phyloP scores from a whole-genome alignment of 345 rosid species.

The Barbarea vulgaris region DNA sequence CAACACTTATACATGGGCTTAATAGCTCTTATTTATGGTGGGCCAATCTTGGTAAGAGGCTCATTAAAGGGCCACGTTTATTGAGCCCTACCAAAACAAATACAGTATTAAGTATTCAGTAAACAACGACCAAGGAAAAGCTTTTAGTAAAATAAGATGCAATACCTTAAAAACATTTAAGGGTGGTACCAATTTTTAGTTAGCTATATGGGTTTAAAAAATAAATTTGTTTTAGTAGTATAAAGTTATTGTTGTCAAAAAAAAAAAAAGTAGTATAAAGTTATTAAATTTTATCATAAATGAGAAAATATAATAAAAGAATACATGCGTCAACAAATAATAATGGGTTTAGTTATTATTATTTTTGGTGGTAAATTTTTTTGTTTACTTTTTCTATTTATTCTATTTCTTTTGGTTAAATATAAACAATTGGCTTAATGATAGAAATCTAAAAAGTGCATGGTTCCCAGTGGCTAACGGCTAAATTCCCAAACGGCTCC shows the following conservation, averaged over 20 bases:
- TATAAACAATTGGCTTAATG: neutral
- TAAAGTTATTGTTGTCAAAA: too few species aligned
- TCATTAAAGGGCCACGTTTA: neutral
- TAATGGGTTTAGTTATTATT: too few species aligned
- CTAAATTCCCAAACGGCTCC: constrained; percentile 33
- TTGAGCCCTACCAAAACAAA: neutral
- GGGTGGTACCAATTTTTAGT: neutral
- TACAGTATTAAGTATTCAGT: neutral
- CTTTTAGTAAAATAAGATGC: neutral
- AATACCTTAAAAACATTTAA: too few species aligned
- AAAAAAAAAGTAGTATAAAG: neutral
- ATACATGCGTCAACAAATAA: neutral
- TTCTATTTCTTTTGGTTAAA: neutral
- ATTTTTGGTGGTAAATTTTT: too few species aligned
- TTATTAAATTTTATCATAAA: too few species aligned
- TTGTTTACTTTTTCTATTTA: too few species aligned
- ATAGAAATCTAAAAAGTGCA: constrained; percentile 7
- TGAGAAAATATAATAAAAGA: too few species aligned
- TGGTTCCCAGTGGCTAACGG: constrained; percentile 41
- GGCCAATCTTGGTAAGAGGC: neutral
- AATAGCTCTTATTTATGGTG: neutral
- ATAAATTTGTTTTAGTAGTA: too few species aligned
- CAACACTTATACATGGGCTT: neutral
- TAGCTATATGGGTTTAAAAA: neutral
- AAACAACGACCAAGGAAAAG: neutral